Evolutionary conservation across 805 yeast genomes (phyloP).

Genomic region (Schwanniomyces polymorphus): DNA sequence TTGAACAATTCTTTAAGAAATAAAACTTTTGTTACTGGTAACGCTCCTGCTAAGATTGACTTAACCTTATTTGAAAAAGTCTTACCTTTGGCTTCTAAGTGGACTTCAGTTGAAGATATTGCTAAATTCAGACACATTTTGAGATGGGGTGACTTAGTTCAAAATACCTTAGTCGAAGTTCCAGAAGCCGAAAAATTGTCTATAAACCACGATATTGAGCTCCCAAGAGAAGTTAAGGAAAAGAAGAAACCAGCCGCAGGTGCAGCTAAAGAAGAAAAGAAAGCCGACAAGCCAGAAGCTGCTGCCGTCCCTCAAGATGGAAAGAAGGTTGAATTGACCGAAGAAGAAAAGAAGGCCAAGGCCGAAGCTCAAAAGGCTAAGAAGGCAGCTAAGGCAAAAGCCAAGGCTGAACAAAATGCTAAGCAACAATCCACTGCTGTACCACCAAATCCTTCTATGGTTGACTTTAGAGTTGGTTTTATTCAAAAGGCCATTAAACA

Average conservation of each 20-base stretch:
- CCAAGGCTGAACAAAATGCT: constrained; percentile 51
- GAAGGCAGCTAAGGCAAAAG: constrained; percentile 62
- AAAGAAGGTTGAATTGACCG: constrained; percentile 24
- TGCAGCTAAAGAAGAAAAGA: constrained; percentile 15
- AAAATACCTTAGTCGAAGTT: constrained; percentile 57
- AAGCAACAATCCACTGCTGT: constrained; percentile 54
- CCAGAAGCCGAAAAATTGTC: constrained; percentile 52
- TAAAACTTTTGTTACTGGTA: constrained; percentile 71
- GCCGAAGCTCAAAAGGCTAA: constrained; percentile 66
- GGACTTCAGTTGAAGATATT: constrained; percentile 55
- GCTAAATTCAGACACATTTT: constrained; percentile 76
- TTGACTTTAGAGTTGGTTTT: constrained; percentile 94
- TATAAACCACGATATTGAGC: constrained; percentile 58
- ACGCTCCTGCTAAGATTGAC: constrained; percentile 69
- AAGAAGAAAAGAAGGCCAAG: constrained; percentile 42
- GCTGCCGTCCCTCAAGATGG: constrained; percentile 42
- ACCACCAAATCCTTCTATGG: constrained; percentile 77
- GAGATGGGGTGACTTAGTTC: constrained; percentile 91
- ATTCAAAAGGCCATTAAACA: constrained; percentile 95
- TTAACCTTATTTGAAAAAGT: constrained; percentile 65
- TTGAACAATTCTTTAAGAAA: constrained; percentile 71
- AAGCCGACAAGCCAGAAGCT: constrained; percentile 15
- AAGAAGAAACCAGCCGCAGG: constrained; percentile 46
- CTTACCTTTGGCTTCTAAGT: constrained; percentile 56
- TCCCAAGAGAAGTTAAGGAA: constrained; percentile 76